phyloP scores from a whole-genome alignment of 257 asterid genomes.

The Ilex aquifolium region DNA sequence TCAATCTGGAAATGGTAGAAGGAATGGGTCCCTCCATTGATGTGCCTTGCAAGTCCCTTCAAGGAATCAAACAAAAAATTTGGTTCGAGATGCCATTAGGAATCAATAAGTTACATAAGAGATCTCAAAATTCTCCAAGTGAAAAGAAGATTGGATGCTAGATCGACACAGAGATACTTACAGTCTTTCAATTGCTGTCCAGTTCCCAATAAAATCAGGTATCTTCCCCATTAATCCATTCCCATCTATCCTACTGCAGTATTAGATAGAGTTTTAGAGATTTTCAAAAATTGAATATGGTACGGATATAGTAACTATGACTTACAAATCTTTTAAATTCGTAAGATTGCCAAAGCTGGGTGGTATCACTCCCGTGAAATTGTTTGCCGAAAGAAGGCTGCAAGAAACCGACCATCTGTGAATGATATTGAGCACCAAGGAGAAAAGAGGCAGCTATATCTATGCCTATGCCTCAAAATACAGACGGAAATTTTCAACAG shows the following conservation, averaged over 20 bases:
- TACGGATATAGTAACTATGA: constrained; percentile 5
- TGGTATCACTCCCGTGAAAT: constrained; percentile 74
- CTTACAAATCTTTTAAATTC: constrained; percentile 88
- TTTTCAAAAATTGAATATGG: background rate
- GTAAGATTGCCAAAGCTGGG: constrained; percentile 39
- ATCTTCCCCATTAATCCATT: constrained; percentile 56
- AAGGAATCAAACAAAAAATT: constrained; percentile 13
- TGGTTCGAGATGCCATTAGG: constrained; percentile 2
- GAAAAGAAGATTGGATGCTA: background rate
- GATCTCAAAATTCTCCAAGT: background rate
- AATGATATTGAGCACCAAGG: no score
- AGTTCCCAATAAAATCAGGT: constrained; percentile 74
- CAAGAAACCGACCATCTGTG: constrained; percentile 17
- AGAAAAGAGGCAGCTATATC: background rate
- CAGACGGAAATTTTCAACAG: no score
- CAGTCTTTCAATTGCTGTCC: constrained; percentile 55
- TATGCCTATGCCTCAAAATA: background rate
- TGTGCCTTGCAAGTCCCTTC: constrained; percentile 82
- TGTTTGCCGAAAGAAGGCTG: constrained; percentile 79
- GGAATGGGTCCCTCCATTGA: constrained; percentile 78
- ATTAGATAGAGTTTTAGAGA: background rate
- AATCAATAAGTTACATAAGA: background rate
- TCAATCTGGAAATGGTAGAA: constrained; percentile 38
- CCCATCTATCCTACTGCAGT: constrained; percentile 89
- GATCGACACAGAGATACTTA: constrained; percentile 29